Base-by-base conservation (phyloP, 164 flowering plant species). In the Nymphaea colorata region DNA sequence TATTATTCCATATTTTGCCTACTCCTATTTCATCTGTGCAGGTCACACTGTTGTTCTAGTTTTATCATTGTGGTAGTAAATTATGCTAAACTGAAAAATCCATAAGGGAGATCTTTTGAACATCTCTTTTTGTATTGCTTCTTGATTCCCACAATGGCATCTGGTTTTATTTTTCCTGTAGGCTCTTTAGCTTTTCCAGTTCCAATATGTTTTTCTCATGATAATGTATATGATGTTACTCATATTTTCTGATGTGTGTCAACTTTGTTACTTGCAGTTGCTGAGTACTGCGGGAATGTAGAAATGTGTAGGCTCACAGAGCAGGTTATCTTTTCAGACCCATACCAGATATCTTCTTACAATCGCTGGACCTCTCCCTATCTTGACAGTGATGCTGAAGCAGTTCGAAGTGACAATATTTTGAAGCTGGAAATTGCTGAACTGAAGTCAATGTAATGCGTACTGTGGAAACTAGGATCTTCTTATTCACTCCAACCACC, bases 261-360 rank as follows among this genome's bases (percentile, higher is more conserved):
- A 8, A 16, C 16, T 16, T 16, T 10, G 12, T 8, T 8, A 55
- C 10, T 16, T 84, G 81, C 92, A 93, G 98, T 93, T 70, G 90
- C 98, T 73, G 89, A 91, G 66, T 94, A 76, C 74, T 91, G 97
- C 80, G 97, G 90, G 64, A 94, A 94, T 59, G 86, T 89, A 79
- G 99, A 94, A 85, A 44, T 94, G 69, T 87, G 95, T 79, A 81
- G 99, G 79, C 95, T 80, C 18, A 94, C 99, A 62, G 99, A 82
- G 79, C 97, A 90, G 71, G 96, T 91, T 79, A 89, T 94, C 69
- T 91, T 94, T 68, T 91, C 99, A 44, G 99, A 94, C 69, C 99
- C 99, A 3, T 94, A 94, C 75, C 87, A 80, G 75, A 84, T 81
- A 8, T 86, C 99, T 66, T 71, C 89, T 47, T 80, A 78, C 70